A percentile compares a stretch with the other conserved stretches of the same genome.
phyloP scores from a whole-genome alignment of 2,329 filamentous ascomycete species.

The Nigrograna mackinnonii region DNA sequence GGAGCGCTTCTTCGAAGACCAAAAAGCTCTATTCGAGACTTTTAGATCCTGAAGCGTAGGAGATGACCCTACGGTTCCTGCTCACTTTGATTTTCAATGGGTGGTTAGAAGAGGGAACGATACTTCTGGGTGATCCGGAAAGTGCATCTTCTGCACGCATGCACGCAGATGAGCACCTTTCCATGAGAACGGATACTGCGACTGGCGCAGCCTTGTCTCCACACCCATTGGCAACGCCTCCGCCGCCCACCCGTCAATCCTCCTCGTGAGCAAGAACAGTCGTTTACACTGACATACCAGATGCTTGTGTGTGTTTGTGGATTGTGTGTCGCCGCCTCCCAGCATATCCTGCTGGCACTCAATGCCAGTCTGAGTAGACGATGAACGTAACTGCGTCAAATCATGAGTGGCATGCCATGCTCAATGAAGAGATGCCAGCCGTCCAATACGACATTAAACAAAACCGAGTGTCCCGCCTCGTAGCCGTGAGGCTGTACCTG shows the following conservation, averaged over 20 bases:
- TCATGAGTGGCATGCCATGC: constrained; percentile 43
- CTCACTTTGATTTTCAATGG: neutral
- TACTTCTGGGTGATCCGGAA: constrained; percentile 16
- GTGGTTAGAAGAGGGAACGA: neutral
- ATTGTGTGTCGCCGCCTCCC: constrained; percentile 43
- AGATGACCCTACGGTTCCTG: constrained; percentile 55
- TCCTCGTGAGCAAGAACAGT: constrained; percentile 28
- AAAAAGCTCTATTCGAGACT: too few relatives aligned
- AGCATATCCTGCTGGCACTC: constrained; percentile 42
- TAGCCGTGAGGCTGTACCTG: constrained; percentile 49
- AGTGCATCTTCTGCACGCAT: constrained; percentile 42
- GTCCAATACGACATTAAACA: constrained; percentile 45
- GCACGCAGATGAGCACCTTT: constrained; percentile 33
- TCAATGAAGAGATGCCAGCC: constrained; percentile 40
- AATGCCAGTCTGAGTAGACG: constrained; percentile 40
- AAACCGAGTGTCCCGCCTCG: constrained; percentile 45
- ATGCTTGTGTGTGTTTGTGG: constrained; percentile 43
- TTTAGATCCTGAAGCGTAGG: constrained; percentile 59
- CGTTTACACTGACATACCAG: constrained; percentile 42
- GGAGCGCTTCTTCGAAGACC: constrained; percentile 42
- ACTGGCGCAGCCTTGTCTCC: constrained; percentile 35
- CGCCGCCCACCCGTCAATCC: too few relatives aligned
- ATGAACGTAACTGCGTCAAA: constrained; percentile 34
- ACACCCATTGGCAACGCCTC: too few relatives aligned
- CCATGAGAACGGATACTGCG: constrained; percentile 31